Percentiles rank a stretch among this genome's conserved stretches.
Conservation (phyloP, 805 yeast species). For the Millerozyma miso region DNA sequence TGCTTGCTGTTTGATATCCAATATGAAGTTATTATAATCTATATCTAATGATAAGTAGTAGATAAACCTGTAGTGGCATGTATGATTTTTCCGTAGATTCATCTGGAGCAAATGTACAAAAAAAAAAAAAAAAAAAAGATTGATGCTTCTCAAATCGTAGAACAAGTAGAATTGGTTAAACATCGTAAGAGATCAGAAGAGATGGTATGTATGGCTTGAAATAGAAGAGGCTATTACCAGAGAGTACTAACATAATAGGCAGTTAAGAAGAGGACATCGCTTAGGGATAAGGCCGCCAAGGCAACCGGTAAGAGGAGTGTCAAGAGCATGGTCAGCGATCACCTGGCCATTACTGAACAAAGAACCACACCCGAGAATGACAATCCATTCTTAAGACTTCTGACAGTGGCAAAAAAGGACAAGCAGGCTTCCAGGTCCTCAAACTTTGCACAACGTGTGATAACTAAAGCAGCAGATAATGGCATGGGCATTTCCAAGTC, state of each 20-base stretch:
- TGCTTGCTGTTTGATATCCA: too few relatives aligned
- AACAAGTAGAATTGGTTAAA: too few relatives aligned
- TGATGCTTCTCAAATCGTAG: background rate
- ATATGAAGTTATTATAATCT: too few relatives aligned
- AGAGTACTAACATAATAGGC: constrained; percentile 15
- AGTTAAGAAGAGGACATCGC: constrained; percentile 30
- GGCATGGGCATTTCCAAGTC: constrained; percentile 59
- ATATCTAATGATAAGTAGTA: too few relatives aligned
- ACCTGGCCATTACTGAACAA: constrained; percentile 15
- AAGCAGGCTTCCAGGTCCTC: constrained; percentile 41
- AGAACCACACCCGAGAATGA: constrained; percentile 21
- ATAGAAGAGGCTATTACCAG: too few relatives aligned
- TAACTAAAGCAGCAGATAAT: constrained; percentile 27
- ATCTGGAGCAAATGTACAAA: too few relatives aligned
- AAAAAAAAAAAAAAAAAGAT: too few relatives aligned
- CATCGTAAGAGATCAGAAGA: background rate
- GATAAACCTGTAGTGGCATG: too few relatives aligned
- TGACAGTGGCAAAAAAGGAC: constrained; percentile 50
- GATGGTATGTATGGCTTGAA: constrained; percentile 9
- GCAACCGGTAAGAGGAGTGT: constrained; percentile 14
- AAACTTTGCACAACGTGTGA: constrained; percentile 28
- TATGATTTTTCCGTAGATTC: too few relatives aligned
- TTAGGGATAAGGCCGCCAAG: constrained; percentile 28
- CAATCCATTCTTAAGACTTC: constrained; percentile 50
- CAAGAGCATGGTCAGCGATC: constrained; percentile 23